These are phyloP conservation scores for Fremontodendron californicum DNA, from an alignment of 345 rosid genomes.

Conservation along the genomic window DNA sequence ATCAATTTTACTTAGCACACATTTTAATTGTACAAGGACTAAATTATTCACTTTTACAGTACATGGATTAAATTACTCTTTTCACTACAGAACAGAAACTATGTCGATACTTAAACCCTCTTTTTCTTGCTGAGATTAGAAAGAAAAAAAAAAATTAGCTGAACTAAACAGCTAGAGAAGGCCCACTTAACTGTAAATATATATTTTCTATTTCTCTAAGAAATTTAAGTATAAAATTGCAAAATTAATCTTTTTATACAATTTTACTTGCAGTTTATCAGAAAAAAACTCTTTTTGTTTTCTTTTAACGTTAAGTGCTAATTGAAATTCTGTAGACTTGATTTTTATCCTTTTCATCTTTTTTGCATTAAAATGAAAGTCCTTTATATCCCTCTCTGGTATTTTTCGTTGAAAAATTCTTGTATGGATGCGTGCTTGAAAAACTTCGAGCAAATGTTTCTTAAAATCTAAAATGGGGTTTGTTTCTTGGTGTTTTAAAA, in stretches of 20 bases:
- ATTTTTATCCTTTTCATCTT: neutral
- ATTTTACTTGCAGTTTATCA: neutral
- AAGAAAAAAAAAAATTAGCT: neutral
- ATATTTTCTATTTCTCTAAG: neutral
- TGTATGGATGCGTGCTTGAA: neutral
- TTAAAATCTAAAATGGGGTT: neutral
- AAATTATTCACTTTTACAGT: too few species aligned
- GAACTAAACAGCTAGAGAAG: constrained; percentile 16
- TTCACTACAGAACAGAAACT: too few species aligned
- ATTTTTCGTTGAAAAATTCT: neutral
- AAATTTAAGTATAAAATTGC: neutral
- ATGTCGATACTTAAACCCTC: too few species aligned
- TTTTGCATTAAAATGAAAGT: neutral
- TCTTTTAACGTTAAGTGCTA: neutral
- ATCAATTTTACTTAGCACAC: too few species aligned
- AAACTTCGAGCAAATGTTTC: neutral
- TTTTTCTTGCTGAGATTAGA: neutral
- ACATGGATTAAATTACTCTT: too few species aligned
- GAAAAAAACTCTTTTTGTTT: too few species aligned
- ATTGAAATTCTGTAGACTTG: neutral
- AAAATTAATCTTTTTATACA: neutral
- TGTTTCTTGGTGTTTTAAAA: neutral
- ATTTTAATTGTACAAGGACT: too few species aligned
- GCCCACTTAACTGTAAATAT: constrained; percentile 10
- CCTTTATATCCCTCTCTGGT: neutral